Conservation (phyloP, 2,329 filamentous ascomycete genomes). For the Epichloe sibirici region DNA sequence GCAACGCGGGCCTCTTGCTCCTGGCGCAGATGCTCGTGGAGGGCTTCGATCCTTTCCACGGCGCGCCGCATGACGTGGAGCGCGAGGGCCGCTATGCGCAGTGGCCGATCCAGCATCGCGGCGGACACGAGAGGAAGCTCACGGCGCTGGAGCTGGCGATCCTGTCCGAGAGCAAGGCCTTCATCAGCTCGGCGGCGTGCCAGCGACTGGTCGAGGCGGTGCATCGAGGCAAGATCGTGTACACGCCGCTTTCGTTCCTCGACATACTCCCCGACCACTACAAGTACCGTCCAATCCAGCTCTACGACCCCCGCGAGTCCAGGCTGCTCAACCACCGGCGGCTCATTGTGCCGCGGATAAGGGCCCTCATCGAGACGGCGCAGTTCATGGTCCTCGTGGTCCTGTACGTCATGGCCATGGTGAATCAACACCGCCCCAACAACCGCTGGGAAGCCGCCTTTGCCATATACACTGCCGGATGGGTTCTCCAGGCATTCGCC, state of each 20-base stretch:
- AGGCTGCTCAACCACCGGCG: conserved; percentile 60
- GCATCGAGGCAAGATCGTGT: conserved; percentile 55
- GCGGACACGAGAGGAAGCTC: conserved; percentile 39
- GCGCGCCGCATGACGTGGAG: conserved; percentile 47
- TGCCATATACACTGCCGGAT: conserved; percentile 51
- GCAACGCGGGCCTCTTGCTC: conserved; percentile 48
- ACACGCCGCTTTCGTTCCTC: conserved; percentile 57
- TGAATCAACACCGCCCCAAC: conserved; percentile 36
- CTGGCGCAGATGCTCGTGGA: conserved; percentile 58
- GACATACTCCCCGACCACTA: conserved; percentile 66
- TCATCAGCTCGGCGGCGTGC: conserved; percentile 53
- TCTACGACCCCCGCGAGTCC: conserved; percentile 58
- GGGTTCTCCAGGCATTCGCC: conserved; percentile 54
- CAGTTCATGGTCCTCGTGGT: conserved; percentile 53
- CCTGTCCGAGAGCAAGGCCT: conserved; percentile 56
- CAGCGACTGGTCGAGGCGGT: conserved; percentile 61
- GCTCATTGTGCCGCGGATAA: conserved; percentile 55
- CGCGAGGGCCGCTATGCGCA: conserved; percentile 31
- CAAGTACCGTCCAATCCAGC: conserved; percentile 55
- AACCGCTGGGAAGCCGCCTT: conserved; percentile 47
- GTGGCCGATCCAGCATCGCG: conserved; percentile 26
- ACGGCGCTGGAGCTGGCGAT: conserved; percentile 63
- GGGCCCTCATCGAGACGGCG: conserved; percentile 51
- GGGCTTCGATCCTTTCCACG: conserved; percentile 61
- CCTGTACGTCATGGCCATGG: conserved; percentile 54